Base-by-base conservation (phyloP, 208 protist genomes). In the Endotrypanum monterogeii region DNA sequence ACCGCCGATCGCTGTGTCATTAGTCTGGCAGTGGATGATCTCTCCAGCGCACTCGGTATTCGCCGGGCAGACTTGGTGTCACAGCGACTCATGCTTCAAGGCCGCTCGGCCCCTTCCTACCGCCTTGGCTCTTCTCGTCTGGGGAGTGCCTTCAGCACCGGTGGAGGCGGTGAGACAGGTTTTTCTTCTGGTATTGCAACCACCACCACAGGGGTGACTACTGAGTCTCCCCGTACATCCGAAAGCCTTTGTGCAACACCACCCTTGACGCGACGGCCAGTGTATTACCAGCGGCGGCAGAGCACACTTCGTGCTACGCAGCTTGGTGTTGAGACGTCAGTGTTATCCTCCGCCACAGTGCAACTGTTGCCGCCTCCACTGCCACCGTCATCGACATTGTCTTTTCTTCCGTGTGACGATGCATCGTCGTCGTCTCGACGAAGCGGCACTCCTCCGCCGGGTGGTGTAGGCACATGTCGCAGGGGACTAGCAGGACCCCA, bases 31-130 rank as follows among this genome's bases (percentile, higher is more conserved):
- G 20, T 80, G 62, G 46, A 57, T n/a, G 76, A 74, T 50, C 69
- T 80, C 51, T 72, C 68, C 30, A 80, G 67, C 48, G 68, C 76
- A 7, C 69, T 80, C n/a, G 69, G 76, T 28, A 69, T 74, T 55
- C 76, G 76, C 2, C 37, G 76, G 18, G 68, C 61, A 20, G 76
- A 80, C 30, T 60, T 80, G 2, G 61, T 74, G 23, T 67, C 76
- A 44, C 76, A 75, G 52, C 69, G 76, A 1, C 23, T 80, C 3
- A 56, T 41, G 69, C 62, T 80, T 23, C 76, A 80, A 32, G 69
- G 69, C 12, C 67, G 23, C 14, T 80, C 76, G 0, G 76, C 76
- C 7, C 76, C 76, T 39, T 56, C 76, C 1, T 51, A 30, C 56
- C 69, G 54, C 51, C 39, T 48, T 28, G 63, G 57, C 32, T 44